phyloP scores from a whole-genome alignment of 225 moss, liverwort and hornwort genomes.

The Marchantia polymorpha region DNA sequence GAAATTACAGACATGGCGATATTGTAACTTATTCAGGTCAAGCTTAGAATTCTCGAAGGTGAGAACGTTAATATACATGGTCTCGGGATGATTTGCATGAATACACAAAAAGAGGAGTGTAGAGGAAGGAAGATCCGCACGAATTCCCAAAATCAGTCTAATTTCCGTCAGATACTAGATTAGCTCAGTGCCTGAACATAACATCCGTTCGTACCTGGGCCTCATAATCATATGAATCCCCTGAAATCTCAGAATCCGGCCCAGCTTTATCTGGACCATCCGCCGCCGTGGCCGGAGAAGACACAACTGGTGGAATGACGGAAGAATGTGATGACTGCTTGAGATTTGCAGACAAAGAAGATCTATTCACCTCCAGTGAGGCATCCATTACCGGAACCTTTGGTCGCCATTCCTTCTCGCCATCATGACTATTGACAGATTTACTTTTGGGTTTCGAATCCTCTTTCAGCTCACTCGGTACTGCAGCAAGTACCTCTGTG shows the following conservation, averaged over 20 bases:
- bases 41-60: too few relatives aligned
- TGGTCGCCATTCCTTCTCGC: slow-evolving; percentile 98
- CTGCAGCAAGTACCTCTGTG: slow-evolving; percentile 33
- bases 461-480: slow-evolving; percentile 44
- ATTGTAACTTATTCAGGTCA: too few relatives aligned
- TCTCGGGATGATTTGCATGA: too few relatives aligned
- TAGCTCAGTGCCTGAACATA: neutral
- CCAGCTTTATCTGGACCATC: slow-evolving; percentile 47
- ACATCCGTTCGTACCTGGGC: slow-evolving; percentile 56
- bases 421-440: slow-evolving; percentile 60
- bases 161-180: too few relatives aligned
- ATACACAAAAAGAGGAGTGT: too few relatives aligned
- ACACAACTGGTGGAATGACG: slow-evolving; percentile 7
- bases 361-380: slow-evolving; percentile 28
- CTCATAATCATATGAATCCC: slow-evolving; percentile 75
- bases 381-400: slow-evolving; percentile 48
- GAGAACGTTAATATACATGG: too few relatives aligned
- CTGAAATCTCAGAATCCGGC: slow-evolving; percentile 42
- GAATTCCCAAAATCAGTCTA: too few relatives aligned
- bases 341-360: slow-evolving; percentile 10
- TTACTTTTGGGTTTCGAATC: slow-evolving; percentile 56
- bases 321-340: slow-evolving; percentile 24
- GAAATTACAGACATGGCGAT: too few relatives aligned
- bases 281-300: slow-evolving; percentile 17
- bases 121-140: too few relatives aligned